Evolutionary conservation across 139 green algal genomes (phyloP).

Genomic region (Mesostigma viride): DNA sequence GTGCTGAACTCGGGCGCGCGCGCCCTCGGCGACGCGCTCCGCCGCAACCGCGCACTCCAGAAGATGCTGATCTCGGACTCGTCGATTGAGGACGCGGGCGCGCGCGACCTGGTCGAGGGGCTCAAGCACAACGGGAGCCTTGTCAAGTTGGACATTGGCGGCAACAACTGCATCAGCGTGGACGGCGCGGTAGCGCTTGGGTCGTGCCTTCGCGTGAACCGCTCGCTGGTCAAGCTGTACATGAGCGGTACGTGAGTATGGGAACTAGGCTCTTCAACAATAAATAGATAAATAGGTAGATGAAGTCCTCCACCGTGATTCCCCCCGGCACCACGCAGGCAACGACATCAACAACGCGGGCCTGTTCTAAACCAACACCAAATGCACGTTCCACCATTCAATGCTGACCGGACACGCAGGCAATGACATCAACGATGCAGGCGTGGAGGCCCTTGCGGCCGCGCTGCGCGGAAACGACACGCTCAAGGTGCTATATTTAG

Average conservation of each 20-base stretch:
- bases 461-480: conserved; percentile 36
- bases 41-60: conserved; percentile 19
- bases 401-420: conserved; percentile 61
- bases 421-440: conserved; percentile 77
- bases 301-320: no score
- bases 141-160: conserved; percentile 54
- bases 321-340: conserved; percentile 59
- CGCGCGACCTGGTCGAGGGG: conserved; percentile 70
- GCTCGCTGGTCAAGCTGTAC: conserved; percentile 78
- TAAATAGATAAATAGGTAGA: no score
- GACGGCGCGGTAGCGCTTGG: conserved; percentile 54
- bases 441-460: conserved; percentile 47
- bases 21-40: conserved; percentile 3
- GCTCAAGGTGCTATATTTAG: conserved; percentile 59
- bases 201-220: conserved; percentile 49
- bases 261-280: no score
- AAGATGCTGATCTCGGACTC: conserved; percentile 36
- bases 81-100: conserved; percentile 48
- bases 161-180: conserved; percentile 81
- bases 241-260: no score
- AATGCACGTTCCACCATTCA: no score
- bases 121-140: conserved; percentile 82
- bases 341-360: conserved; percentile 47
- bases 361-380: no score
- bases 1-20: conserved; percentile 37